Evolutionary conservation across 306 rosid species (phyloP).

Genomic region (Alnus glutinosa): DNA sequence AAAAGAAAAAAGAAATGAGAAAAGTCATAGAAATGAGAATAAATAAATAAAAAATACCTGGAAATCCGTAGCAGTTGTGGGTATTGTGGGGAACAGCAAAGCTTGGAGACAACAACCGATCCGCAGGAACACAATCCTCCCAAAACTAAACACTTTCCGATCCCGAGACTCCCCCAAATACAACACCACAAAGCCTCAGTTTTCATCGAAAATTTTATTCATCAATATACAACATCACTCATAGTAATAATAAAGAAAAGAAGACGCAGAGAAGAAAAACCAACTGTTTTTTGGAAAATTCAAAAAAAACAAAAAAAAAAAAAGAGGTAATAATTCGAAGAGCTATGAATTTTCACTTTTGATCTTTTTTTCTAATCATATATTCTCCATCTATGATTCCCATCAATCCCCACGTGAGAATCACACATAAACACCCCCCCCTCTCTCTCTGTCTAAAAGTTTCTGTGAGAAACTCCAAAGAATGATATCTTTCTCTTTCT

Average conservation of each 20-base stretch:
- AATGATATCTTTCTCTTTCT: conserved; percentile 34
- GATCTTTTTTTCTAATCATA: conserved; percentile 34
- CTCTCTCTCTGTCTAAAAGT: conserved; percentile 19
- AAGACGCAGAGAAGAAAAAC: conserved; percentile 4
- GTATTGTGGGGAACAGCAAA: conserved; percentile 46
- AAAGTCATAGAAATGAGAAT: conserved; percentile 25
- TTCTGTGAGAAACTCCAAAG: conserved; percentile 15
- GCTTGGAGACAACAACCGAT: conserved; percentile 46
- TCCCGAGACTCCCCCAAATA: conserved; percentile 40
- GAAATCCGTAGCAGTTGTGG: conserved; percentile 49
- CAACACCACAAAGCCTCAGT: conserved; percentile 25
- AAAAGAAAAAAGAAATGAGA: not conserved
- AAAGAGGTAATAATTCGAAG: conserved; percentile 18
- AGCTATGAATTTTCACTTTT: conserved; percentile 27
- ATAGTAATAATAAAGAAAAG: not conserved
- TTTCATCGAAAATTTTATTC: conserved; percentile 10
- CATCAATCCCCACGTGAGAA: conserved; percentile 57
- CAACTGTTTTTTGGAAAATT: not conserved
- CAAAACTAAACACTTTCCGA: conserved; percentile 50
- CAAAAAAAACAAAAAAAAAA: not conserved
- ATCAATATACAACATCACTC: conserved; percentile 1
- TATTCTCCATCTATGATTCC: conserved; percentile 45
- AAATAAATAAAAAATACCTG: conserved; percentile 28
- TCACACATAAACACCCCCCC: conserved; percentile 29
- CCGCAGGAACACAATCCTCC: conserved; percentile 38